A percentile compares a stretch with the other conserved stretches of the same genome.
Evolutionary conservation across 2,329 filamentous ascomycete genomes (phyloP).

Genomic region (Dactylonectria macrodidyma): DNA sequence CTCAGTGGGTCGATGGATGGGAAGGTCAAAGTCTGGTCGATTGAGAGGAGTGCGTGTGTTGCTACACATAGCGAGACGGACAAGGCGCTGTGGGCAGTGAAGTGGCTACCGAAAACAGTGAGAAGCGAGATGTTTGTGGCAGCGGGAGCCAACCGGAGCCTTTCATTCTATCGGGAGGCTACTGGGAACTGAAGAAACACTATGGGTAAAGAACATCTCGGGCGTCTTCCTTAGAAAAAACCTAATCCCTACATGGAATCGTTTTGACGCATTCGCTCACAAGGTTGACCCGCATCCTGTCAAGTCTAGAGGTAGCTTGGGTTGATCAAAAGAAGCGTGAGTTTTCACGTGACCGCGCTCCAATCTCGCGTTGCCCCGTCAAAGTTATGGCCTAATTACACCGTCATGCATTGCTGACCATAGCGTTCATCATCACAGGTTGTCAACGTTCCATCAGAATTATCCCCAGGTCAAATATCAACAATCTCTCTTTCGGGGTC

Average conservation of each 20-base stretch:
- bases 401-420: slow-evolving; percentile 43
- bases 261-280: not conserved
- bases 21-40: slow-evolving; percentile 96
- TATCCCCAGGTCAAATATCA: slow-evolving; percentile 19
- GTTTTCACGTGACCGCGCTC: slow-evolving; percentile 65
- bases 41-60: slow-evolving; percentile 87
- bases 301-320: not conserved
- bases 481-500: slow-evolving; percentile 11
- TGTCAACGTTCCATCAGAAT: slow-evolving; percentile 6
- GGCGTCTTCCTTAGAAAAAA: slow-evolving; percentile 3
- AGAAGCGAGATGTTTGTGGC: slow-evolving; percentile 83
- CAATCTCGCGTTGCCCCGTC: slow-evolving; percentile 70
- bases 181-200: slow-evolving; percentile 53
- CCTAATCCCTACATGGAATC: not conserved
- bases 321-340: not conserved
- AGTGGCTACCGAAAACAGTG: slow-evolving; percentile 83
- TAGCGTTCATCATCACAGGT: slow-evolving; percentile 30
- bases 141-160: slow-evolving; percentile 80
- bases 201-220: not conserved
- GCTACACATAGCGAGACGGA: slow-evolving; percentile 95
- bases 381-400: slow-evolving; percentile 50
- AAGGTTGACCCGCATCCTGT: not conserved
- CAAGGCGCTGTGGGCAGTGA: slow-evolving; percentile 85
- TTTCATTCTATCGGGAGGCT: slow-evolving; percentile 89
- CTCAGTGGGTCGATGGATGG: slow-evolving; percentile 92